A percentile compares a stretch with the other conserved stretches of the same genome.
Evolutionary conservation across 2,329 filamentous ascomycete species (phyloP).

Genomic region (Anthostomella pinea): DNA sequence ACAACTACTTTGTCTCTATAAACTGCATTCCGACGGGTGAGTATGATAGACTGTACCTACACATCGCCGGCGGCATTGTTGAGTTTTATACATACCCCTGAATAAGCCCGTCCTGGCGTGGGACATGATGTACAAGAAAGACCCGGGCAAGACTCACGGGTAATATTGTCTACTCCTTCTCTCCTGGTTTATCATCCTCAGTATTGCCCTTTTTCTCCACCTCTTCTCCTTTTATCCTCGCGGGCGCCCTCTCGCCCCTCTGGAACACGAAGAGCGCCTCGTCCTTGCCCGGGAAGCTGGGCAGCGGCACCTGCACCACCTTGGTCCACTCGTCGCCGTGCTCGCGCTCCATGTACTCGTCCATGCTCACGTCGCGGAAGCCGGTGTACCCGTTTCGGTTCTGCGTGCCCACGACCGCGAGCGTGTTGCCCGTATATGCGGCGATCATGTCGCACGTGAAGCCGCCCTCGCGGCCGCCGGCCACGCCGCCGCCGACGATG

Average conservation of each 20-base stretch:
- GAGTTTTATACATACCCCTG: too few species aligned
- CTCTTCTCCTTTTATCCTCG: not conserved
- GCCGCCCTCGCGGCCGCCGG: constrained; percentile 59
- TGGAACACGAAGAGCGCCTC: constrained; percentile 70
- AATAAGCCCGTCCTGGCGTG: too few species aligned
- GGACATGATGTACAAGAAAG: too few species aligned
- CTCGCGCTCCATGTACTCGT: constrained; percentile 58
- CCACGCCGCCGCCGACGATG: constrained; percentile 61
- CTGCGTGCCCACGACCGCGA: constrained; percentile 73
- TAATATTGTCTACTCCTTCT: constrained; percentile 3
- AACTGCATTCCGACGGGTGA: too few species aligned
- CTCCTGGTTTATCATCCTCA: constrained; percentile 1
- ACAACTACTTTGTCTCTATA: too few species aligned
- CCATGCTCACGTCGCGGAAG: constrained; percentile 61
- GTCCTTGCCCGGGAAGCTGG: constrained; percentile 75
- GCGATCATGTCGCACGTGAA: constrained; percentile 63
- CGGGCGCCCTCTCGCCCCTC: constrained; percentile 39
- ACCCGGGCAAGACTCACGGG: too few species aligned
- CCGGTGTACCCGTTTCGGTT: constrained; percentile 73
- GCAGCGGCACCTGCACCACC: constrained; percentile 63
- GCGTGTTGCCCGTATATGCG: constrained; percentile 59
- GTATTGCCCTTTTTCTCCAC: not conserved
- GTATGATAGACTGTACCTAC: too few species aligned
- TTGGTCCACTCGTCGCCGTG: constrained; percentile 54
- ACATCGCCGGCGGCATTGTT: too few species aligned